Conservation (phyloP, 495 filamentous ascomycete species). For the Pseudevernia furfuracea region DNA sequence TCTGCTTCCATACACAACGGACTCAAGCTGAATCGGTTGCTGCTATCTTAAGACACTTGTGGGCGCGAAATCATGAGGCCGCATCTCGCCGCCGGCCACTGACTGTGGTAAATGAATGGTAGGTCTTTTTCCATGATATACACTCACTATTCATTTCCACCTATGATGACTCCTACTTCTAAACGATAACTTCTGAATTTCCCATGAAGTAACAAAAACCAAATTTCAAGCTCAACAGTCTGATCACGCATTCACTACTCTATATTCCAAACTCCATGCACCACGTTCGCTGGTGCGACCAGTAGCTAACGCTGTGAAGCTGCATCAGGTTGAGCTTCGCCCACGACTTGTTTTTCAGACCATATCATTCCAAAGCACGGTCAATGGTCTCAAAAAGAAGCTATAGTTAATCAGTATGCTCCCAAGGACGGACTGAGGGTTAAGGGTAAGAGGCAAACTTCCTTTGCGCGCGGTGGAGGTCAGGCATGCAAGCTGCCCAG, state of each 20-base stretch:
- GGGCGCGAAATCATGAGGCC: neutral
- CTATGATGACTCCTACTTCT: slow-evolving; percentile 35
- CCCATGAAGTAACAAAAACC: slow-evolving; percentile 33
- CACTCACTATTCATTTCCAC: slow-evolving; percentile 3
- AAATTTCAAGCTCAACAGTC: slow-evolving; percentile 48
- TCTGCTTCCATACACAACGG: neutral
- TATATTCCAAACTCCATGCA: neutral
- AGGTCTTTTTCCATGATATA: neutral
- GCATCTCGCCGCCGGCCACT: neutral
- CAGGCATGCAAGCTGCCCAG: neutral
- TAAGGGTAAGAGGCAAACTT: neutral
- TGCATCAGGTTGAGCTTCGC: too few relatives aligned
- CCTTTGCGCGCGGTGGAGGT: neutral
- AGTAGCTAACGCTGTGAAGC: neutral
- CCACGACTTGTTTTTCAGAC: neutral
- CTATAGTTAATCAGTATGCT: neutral
- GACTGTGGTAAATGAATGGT: neutral
- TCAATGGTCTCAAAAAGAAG: neutral
- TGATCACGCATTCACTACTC: slow-evolving; percentile 27
- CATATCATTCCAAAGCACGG: neutral
- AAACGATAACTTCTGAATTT: slow-evolving; percentile 42
- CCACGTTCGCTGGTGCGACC: neutral
- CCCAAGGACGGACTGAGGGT: neutral
- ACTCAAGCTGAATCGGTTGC: neutral
- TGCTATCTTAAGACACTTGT: neutral